Base-by-base conservation (phyloP, 2,329 filamentous ascomycete genomes). In the Colletotrichum costaricense region DNA sequence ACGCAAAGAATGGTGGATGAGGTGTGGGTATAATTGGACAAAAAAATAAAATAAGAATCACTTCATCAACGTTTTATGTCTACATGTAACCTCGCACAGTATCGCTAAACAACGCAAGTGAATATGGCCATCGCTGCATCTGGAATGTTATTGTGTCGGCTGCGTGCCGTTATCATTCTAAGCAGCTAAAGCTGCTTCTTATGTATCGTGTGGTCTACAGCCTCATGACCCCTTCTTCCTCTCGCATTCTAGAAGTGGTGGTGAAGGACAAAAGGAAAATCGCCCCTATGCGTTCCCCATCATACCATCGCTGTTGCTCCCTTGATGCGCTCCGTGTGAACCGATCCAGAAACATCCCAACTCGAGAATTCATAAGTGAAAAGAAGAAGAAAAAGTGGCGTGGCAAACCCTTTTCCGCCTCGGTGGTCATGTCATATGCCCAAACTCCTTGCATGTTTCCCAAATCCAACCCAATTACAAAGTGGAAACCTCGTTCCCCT, bases 151-250 rank as follows among this genome's bases (percentile, higher is more conserved):
- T 19, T 38, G 58, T 42, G 55, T 65, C 63, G 67, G 67, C 71
- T 57, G 59, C 55, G 67, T 56, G 67, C 71, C 71, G 62, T 70
- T 33, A 22, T 60, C 60, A 70, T 71, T 73, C 62, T 73, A 71
- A 70, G 62, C 71, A 73, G 60, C 19, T n/a, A 24, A 62, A 49
- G 42, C 56, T 62, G 71, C 67, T 69, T 69, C 55, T 66, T 56
- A n/a, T 66, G 35, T 70, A 62, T 73, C 42, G 42, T 67, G 55
- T 67, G 55, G 49, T 73, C 62, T 66, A 65, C 65, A 16, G 35
- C 56, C n/a, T 35, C 69, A 57, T 72, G 54, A 63, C 35, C 30
- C 35, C 30, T 28, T 12, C 24, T 28, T 64, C 46, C 30, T n/a
- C n/a, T 38, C 58, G n/a, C 69, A 38, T 71, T 72, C 69, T 72